These are phyloP conservation scores for Rhododendron mucronatum DNA, from an alignment of 148 eudicot genomes.

Conservation along the genomic window DNA sequence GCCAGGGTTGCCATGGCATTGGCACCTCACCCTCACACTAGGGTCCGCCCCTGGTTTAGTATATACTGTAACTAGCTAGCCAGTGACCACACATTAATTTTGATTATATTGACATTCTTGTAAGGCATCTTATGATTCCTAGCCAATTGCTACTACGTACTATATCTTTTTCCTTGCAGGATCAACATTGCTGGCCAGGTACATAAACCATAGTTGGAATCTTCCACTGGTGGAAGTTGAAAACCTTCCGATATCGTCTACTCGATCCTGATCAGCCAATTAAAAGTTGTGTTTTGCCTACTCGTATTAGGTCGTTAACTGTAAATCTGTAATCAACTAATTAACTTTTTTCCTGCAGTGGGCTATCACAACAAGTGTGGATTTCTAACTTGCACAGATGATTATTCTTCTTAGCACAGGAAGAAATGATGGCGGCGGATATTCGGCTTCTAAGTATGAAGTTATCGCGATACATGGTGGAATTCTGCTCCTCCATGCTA, in stretches of 20 bases:
- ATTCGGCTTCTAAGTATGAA: slow-evolving; percentile 72
- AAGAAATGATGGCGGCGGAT: slow-evolving; percentile 92
- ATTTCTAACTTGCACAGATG: slow-evolving; percentile 83
- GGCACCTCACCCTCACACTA: too few species aligned
- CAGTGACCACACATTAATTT: too few species aligned
- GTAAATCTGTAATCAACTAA: slow-evolving; percentile 3
- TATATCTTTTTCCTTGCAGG: slow-evolving; percentile 47
- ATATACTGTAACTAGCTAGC: too few species aligned
- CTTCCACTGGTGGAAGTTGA: background rate
- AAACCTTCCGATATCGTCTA: background rate
- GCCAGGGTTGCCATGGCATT: too few species aligned
- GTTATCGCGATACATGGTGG: slow-evolving; percentile 74
- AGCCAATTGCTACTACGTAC: too few species aligned
- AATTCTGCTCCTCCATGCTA: slow-evolving; percentile 65
- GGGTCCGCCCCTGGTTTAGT: too few species aligned
- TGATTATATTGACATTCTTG: background rate
- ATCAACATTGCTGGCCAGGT: slow-evolving; percentile 97
- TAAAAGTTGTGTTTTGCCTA: slow-evolving; percentile 3
- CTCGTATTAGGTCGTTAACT: background rate
- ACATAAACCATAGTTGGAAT: slow-evolving; percentile 9
- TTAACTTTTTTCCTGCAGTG: slow-evolving; percentile 52
- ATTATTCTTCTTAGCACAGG: slow-evolving; percentile 89
- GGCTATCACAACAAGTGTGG: slow-evolving; percentile 92
- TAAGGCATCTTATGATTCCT: background rate
- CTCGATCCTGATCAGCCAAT: background rate